Conservation (phyloP, 1,284 basidiomycete genomes). For the Paramarasmius palmivorus region DNA sequence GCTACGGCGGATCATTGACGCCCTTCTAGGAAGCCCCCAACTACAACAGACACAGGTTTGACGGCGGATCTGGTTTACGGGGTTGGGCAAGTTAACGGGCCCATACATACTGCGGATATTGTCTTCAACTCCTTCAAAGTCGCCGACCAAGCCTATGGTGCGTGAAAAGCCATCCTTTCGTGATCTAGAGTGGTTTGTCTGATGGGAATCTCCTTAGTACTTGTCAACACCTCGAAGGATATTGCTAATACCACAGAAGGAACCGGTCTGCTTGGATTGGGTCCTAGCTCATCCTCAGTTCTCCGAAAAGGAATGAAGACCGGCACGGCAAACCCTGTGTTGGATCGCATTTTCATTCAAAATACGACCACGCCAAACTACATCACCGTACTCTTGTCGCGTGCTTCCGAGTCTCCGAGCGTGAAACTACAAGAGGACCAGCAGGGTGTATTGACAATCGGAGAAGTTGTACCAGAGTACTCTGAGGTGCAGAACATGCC, state of each 20-base stretch:
- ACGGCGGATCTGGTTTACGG: constrained; percentile 1
- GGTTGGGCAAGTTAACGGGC: not conserved
- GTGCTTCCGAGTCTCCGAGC: not conserved
- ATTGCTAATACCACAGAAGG: not conserved
- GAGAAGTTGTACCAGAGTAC: constrained; percentile 8
- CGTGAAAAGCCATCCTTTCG: not conserved
- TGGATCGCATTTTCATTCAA: constrained; percentile 2
- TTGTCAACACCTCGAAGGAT: not conserved
- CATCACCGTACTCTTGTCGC: not conserved
- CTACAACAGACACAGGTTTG: not conserved
- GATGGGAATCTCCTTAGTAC: not conserved
- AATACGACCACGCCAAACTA: constrained; percentile 2
- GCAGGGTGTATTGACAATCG: constrained; percentile 10
- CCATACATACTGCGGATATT: not conserved
- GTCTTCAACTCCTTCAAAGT: not conserved
- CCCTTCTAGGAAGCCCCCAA: not conserved
- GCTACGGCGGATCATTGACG: too few relatives aligned
- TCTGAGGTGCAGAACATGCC: not conserved
- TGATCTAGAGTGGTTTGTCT: not conserved
- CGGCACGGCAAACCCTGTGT: not conserved
- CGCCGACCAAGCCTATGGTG: not conserved
- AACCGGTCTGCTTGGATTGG: not conserved
- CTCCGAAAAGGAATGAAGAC: not conserved
- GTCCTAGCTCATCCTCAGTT: not conserved
- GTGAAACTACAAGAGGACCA: constrained; percentile 7